Conservation (phyloP, 2,329 filamentous ascomycete species). For the Hortaea werneckii region DNA sequence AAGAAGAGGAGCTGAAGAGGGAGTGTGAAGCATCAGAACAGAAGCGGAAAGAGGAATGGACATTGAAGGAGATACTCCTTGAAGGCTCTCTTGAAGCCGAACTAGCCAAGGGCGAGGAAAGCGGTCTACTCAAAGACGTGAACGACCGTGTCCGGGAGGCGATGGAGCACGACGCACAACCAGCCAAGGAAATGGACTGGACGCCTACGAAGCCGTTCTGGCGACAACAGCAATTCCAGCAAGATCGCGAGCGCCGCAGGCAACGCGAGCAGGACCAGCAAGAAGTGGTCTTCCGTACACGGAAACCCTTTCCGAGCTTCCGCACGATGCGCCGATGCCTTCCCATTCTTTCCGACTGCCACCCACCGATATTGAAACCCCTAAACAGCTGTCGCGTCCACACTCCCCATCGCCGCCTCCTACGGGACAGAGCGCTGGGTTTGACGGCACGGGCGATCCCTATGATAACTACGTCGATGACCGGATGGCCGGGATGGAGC, state of each 20-base stretch:
- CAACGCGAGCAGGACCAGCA: background rate
- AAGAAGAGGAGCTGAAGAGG: slow-evolving; percentile 50
- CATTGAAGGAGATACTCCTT: slow-evolving; percentile 68
- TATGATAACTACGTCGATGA: slow-evolving; percentile 24
- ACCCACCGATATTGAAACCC: background rate
- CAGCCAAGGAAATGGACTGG: slow-evolving; percentile 24
- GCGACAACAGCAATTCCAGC: slow-evolving; percentile 3
- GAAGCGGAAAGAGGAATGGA: slow-evolving; percentile 61
- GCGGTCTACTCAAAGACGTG: slow-evolving; percentile 25
- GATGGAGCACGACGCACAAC: slow-evolving; percentile 28
- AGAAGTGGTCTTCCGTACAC: background rate
- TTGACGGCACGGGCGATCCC: slow-evolving; percentile 24
- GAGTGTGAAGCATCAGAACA: slow-evolving; percentile 60
- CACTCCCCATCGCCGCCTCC: slow-evolving; percentile 17
- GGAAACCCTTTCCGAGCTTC: background rate
- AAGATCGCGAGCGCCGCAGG: background rate
- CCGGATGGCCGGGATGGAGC: slow-evolving; percentile 19
- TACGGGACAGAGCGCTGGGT: slow-evolving; percentile 20
- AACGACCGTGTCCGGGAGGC: slow-evolving; percentile 22
- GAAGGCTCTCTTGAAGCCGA: slow-evolving; percentile 64
- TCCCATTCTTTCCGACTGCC: background rate
- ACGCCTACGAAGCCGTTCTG: slow-evolving; percentile 13
- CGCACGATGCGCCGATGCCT: background rate
- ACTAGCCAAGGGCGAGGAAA: slow-evolving; percentile 39
- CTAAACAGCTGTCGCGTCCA: too few relatives aligned